These are phyloP conservation scores for Erodium texanum DNA, from an alignment of 441 rosid genomes.

Conservation along the genomic window DNA sequence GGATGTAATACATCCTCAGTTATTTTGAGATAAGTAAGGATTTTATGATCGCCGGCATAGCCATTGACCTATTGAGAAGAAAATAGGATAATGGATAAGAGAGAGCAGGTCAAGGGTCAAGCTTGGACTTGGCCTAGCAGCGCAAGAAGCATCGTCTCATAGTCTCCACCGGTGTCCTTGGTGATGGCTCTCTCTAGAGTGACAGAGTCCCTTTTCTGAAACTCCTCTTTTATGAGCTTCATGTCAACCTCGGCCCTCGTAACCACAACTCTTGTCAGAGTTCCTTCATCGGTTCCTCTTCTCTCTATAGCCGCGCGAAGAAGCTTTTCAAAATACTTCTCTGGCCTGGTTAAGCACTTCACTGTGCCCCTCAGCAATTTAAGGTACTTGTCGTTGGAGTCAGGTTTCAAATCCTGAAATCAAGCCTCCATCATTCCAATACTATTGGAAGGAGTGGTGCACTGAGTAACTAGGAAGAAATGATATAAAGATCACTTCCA, in stretches of 20 bases:
- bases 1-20: no score
- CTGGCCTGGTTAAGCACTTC: slow-evolving; percentile 61
- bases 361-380: slow-evolving; percentile 54
- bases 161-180: slow-evolving; percentile 72
- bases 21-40: no score
- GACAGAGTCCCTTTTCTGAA: slow-evolving; percentile 54
- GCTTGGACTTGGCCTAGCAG: slow-evolving; percentile 53
- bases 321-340: slow-evolving; percentile 60
- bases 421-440: slow-evolving; percentile 6
- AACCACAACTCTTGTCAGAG: slow-evolving; percentile 62
- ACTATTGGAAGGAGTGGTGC: no score
- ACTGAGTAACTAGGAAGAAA: no score
- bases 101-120: slow-evolving; percentile 16
- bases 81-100: background rate
- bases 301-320: slow-evolving; percentile 58
- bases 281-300: slow-evolving; percentile 73
- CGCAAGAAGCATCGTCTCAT: slow-evolving; percentile 68
- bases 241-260: slow-evolving; percentile 83
- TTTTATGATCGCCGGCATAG: no score
- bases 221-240: slow-evolving; percentile 61
- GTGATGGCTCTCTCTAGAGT: slow-evolving; percentile 52
- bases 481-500: no score
- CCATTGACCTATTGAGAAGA: no score
- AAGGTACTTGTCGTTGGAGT: slow-evolving; percentile 59
- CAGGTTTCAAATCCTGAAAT: slow-evolving; percentile 55